phyloP scores from a whole-genome alignment of 2,329 filamentous ascomycete genomes.

The Aaosphaeria pasadenensis region DNA sequence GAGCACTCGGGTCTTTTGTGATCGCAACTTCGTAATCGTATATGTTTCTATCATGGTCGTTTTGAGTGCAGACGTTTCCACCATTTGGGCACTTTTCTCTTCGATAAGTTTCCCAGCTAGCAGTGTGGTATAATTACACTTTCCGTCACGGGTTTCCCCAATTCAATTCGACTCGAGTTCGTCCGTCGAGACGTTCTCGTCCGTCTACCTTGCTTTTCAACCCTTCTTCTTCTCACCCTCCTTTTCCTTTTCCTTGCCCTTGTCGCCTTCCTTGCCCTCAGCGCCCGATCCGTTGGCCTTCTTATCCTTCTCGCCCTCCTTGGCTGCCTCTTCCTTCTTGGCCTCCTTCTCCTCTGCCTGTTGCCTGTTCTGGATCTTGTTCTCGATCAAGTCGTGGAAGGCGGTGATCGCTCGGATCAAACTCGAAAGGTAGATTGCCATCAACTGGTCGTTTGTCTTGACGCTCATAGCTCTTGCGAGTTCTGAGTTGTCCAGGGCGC shows the following conservation, averaged over 20 bases:
- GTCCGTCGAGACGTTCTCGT: too few species aligned
- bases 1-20: too few species aligned
- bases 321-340: constrained; percentile 57
- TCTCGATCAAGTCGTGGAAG: constrained; percentile 98
- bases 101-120: too few species aligned
- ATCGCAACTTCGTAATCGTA: too few species aligned
- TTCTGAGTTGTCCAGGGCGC: constrained; percentile 67
- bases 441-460: constrained; percentile 98
- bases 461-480: constrained; percentile 95
- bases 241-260: constrained; percentile 58
- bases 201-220: constrained; percentile 34
- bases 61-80: too few species aligned
- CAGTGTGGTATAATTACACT: too few species aligned
- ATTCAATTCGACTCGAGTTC: background rate
- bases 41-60: too few species aligned
- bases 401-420: constrained; percentile 96
- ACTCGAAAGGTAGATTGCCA: constrained; percentile 96
- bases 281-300: constrained; percentile 55
- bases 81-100: too few species aligned
- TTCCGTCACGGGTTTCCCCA: background rate
- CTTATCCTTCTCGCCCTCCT: constrained; percentile 64
- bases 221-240: constrained; percentile 55
- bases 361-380: constrained; percentile 99
- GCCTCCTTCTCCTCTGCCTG: constrained; percentile 92
- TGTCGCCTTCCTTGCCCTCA: constrained; percentile 49